Percentiles rank a stretch among this genome's conserved stretches.
Conservation (phyloP, 2,329 filamentous ascomycete genomes). For the Plectosphaerella plurivora region DNA sequence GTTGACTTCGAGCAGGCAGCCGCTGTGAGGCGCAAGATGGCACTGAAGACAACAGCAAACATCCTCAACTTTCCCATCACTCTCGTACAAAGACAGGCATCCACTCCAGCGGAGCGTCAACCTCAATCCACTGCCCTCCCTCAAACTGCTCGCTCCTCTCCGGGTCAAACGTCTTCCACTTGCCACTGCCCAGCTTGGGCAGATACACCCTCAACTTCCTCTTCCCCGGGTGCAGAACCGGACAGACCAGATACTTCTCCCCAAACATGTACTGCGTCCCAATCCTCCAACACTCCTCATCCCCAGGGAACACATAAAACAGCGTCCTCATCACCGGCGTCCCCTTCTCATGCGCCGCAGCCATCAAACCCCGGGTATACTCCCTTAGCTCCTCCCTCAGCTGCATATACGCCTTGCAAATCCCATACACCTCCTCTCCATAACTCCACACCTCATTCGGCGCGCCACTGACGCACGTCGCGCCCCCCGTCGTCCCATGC, state of each 20-base stretch:
- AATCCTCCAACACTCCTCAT: conserved; percentile 49
- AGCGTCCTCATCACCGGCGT: conserved; percentile 57
- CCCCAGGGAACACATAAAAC: conserved; percentile 60
- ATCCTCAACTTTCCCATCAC: not conserved
- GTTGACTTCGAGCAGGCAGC: too few relatives aligned
- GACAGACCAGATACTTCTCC: conserved; percentile 51
- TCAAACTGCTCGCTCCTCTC: conserved; percentile 2
- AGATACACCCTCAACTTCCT: conserved; percentile 45
- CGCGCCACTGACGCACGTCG: conserved; percentile 41
- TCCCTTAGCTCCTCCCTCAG: conserved; percentile 53
- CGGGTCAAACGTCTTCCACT: conserved; percentile 6
- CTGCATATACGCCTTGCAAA: conserved; percentile 54
- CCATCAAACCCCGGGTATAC: conserved; percentile 56
- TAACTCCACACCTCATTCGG: conserved; percentile 65
- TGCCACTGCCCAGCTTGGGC: conserved; percentile 23
- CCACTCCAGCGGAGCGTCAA: conserved; percentile 11
- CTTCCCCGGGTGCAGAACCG: conserved; percentile 46
- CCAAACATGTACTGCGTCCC: conserved; percentile 64
- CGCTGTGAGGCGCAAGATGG: too few relatives aligned
- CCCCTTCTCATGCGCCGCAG: conserved; percentile 53
- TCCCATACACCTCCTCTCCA: conserved; percentile 53
- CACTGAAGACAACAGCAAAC: too few relatives aligned
- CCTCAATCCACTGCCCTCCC: conserved; percentile 9
- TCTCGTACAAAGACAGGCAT: conserved; percentile 11
- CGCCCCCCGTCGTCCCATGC: conserved; percentile 11